Base-by-base conservation (phyloP, 2,329 filamentous ascomycete species). In the Emergomyces orientalis region DNA sequence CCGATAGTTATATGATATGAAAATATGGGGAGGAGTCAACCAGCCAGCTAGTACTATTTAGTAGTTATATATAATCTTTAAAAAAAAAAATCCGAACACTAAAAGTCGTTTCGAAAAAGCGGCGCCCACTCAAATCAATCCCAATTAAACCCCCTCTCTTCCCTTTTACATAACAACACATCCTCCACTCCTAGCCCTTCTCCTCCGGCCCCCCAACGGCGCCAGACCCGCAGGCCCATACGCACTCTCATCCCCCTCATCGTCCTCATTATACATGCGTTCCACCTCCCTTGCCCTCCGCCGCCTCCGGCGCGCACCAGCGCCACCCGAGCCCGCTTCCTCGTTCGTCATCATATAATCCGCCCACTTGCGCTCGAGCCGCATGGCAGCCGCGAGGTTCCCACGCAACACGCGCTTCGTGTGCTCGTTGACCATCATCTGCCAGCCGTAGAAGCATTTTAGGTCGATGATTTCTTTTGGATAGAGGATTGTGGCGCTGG, bases 381-480 rank as follows among this genome's bases (percentile, higher is more conserved):
- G 81, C 45, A 81, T 82, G 0, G 94, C 94, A 0, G 89, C 82
- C 0, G 81, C 79, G 63, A 91, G 83, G 65, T 96, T 89, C 7
- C 90, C 90, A 4, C 84, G 81, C 60, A 96, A 75, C 0, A 97
- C 90, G 3, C 92, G 85, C 77, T 92, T 93, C 61, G 87, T 91
- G 75, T 97, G 93, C 74, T 97, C 91, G 68, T 97, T 89, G 4
- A 97, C 91, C 0, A 91, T 97, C 77, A 90, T 90, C 76, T 97
- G 93, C 85, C 90, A 97, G 51, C 89, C 91, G 74, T 96, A 96
- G 78, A 93, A 97, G 75, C 91, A 96, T 75, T 96, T 97, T 52
- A 97, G 82, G 6, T 86, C 81, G 64, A 97, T 91, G 63, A 95
- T 85, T 72, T 96, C 88, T 0, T 85, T 84, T 0, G 91, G 89